phyloP scores from a whole-genome alignment of 2,329 filamentous ascomycete species.

The Epichloe sp. region DNA sequence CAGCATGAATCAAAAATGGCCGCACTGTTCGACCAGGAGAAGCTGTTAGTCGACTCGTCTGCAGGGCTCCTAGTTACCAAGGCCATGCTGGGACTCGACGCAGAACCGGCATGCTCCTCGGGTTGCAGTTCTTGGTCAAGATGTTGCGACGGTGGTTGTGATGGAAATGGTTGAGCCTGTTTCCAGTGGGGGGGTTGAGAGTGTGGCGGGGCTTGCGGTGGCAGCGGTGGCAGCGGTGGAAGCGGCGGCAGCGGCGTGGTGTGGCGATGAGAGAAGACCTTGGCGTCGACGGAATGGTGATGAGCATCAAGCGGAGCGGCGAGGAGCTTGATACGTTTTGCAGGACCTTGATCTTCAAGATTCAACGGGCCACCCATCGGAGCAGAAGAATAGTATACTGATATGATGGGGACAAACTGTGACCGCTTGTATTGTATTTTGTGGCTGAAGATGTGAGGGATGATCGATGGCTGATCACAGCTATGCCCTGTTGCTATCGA shows the following conservation, averaged over 20 bases:
- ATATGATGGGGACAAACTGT: too few relatives aligned
- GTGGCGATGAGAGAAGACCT: background rate
- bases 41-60: background rate
- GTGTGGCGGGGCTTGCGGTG: background rate
- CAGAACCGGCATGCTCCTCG: background rate
- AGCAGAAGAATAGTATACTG: background rate
- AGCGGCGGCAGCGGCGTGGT: background rate
- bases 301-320: conserved; percentile 1
- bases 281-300: background rate
- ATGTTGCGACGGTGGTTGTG: background rate
- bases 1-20: conserved; percentile 3
- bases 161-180: background rate
- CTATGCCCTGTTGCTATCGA: background rate
- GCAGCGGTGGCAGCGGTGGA: background rate
- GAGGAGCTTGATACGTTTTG: conserved; percentile 13
- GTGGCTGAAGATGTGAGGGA: background rate
- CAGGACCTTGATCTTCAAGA: conserved; percentile 7
- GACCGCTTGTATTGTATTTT: background rate
- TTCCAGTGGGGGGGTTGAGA: background rate
- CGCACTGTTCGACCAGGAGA: background rate
- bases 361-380: conserved; percentile 8
- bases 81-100: background rate
- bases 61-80: background rate
- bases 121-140: background rate
- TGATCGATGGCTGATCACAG: background rate